Evolutionary conservation across 306 rosid genomes (phyloP).

Genomic region (Dryas alaskensis): DNA sequence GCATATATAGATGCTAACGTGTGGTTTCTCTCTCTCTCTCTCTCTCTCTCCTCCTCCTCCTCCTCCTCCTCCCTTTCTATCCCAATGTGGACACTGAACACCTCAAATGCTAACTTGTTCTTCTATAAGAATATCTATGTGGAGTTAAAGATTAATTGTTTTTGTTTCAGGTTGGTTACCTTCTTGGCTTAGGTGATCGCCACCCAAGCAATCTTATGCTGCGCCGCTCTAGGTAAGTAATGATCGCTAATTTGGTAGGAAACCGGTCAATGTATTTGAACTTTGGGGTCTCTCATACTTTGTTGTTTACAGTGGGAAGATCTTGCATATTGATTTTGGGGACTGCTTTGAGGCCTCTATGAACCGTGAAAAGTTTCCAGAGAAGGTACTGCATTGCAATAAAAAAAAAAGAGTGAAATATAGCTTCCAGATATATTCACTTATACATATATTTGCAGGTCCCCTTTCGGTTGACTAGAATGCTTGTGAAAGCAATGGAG

Average conservation of each 20-base stretch:
- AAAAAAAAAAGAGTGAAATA: neutral
- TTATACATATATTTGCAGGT: constrained; percentile 44
- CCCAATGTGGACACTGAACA: neutral
- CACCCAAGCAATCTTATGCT: constrained; percentile 99
- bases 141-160: neutral
- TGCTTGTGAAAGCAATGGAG: constrained; percentile 99
- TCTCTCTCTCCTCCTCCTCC: too few species aligned
- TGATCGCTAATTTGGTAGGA: constrained; percentile 15
- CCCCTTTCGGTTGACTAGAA: constrained; percentile 96
- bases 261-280: constrained; percentile 11
- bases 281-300: constrained; percentile 22
- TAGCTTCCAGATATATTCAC: constrained; percentile 16
- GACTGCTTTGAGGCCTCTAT: constrained; percentile 98
- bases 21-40: too few species aligned
- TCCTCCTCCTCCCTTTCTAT: neutral
- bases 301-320: constrained; percentile 75
- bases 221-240: constrained; percentile 70
- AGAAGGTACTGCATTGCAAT: constrained; percentile 54
- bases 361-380: constrained; percentile 97
- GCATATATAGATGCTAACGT: too few species aligned
- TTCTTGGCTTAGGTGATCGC: constrained; percentile 99
- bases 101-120: neutral
- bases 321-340: constrained; percentile 96
- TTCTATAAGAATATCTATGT: neutral
- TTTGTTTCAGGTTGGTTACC: constrained; percentile 83